Conservation (phyloP, 805 yeast genomes). For the Sugiyamaella chiloensis region DNA sequence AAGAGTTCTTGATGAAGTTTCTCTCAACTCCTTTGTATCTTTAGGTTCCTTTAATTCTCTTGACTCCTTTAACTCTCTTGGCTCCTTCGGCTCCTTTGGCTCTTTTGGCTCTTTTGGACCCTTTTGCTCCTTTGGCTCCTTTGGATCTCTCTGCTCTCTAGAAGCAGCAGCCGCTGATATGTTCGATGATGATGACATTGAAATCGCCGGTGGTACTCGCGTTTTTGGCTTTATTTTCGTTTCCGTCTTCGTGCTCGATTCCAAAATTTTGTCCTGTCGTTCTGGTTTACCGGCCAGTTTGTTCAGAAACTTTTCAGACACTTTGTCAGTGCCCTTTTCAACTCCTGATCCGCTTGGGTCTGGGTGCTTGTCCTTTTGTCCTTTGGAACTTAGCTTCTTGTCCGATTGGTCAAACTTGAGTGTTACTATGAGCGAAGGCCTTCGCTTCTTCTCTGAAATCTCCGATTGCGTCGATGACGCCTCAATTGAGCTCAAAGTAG, state of each 20-base stretch:
- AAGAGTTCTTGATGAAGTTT: not conserved
- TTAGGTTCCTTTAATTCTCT: not conserved
- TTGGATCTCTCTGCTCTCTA: not conserved
- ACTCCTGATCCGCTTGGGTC: too few relatives aligned
- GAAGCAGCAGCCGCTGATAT: not conserved
- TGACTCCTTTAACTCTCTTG: not conserved
- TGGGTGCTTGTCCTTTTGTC: too few relatives aligned
- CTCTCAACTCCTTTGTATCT: not conserved
- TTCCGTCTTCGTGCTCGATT: too few relatives aligned
- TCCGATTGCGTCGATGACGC: not conserved
- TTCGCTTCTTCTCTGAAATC: conserved; percentile 1
- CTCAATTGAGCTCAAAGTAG: conserved; percentile 1
- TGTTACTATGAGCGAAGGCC: conserved; percentile 17
- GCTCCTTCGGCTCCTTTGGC: not conserved
- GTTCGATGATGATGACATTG: not conserved
- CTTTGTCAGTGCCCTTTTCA: not conserved
- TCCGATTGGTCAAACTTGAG: conserved; percentile 6
- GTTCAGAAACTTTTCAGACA: not conserved
- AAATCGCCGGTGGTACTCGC: not conserved
- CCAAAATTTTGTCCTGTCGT: not conserved
- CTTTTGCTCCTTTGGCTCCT: not conserved
- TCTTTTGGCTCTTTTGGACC: not conserved
- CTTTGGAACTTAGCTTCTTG: not conserved
- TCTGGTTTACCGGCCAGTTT: not conserved
- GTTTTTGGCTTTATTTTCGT: too few relatives aligned